phyloP scores from a whole-genome alignment of 192 early-diverging fungal genomes.

The Linnemannia zychae region DNA sequence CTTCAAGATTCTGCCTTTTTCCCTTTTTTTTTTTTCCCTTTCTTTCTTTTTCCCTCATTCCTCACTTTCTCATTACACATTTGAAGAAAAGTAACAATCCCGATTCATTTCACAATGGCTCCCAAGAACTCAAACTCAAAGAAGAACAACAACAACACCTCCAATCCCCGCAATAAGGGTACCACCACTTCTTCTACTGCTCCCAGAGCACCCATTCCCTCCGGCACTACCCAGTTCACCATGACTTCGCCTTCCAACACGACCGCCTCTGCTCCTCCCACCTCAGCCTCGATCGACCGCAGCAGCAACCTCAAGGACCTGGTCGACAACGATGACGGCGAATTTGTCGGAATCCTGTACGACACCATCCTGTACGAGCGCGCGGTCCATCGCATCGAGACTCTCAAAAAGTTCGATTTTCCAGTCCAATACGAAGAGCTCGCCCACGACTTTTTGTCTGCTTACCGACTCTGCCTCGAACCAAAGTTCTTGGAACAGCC shows the following conservation, averaged over 20 bases:
- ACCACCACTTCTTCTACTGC: too few relatives aligned
- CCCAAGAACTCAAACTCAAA: not conserved
- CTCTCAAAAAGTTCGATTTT: slow-evolving; percentile 35
- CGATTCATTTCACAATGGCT: not conserved
- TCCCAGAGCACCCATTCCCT: not conserved
- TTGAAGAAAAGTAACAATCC: not conserved
- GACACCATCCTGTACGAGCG: slow-evolving; percentile 48
- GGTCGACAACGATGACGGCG: slow-evolving; percentile 15
- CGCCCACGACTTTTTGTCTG: slow-evolving; percentile 24
- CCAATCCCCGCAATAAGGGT: not conserved
- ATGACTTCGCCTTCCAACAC: not conserved
- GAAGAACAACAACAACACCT: not conserved
- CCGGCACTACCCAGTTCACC: not conserved
- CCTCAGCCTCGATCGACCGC: not conserved
- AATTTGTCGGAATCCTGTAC: slow-evolving; percentile 37
- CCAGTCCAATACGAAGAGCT: slow-evolving; percentile 31
- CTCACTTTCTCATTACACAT: not conserved
- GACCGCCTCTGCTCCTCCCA: not conserved
- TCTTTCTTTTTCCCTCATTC: not conserved
- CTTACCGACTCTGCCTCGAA: slow-evolving; percentile 30
- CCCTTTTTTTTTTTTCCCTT: not conserved
- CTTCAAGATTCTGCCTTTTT: not conserved
- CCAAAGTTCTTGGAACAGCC: slow-evolving; percentile 32
- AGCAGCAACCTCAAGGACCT: not conserved
- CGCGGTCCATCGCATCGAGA: slow-evolving; percentile 32